These are phyloP conservation scores for Vigna angularis DNA, from an alignment of 306 rosid species.

Conservation along the genomic window DNA sequence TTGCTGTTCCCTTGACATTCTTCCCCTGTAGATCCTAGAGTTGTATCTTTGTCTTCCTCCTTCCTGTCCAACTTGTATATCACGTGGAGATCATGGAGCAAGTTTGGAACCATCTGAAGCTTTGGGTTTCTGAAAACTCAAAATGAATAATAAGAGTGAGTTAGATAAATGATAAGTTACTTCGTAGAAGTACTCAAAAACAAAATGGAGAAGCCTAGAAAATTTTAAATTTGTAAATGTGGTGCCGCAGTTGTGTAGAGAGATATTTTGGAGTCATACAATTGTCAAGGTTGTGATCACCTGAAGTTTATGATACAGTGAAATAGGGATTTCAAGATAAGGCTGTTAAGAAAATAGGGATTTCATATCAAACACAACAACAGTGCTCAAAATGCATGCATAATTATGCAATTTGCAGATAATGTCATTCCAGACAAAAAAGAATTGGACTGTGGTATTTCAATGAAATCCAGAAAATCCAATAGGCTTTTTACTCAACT, in stretches of 20 bases:
- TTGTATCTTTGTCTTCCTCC: slow-evolving; percentile 41
- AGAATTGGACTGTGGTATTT: background rate
- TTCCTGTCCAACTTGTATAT: slow-evolving; percentile 46
- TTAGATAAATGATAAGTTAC: slow-evolving; percentile 31
- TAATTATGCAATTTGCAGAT: background rate
- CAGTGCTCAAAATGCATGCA: slow-evolving; percentile 20
- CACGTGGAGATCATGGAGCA: slow-evolving; percentile 63
- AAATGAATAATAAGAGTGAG: slow-evolving; percentile 19
- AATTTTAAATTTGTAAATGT: slow-evolving; percentile 28
- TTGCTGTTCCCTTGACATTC: slow-evolving; percentile 42
- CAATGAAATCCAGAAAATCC: slow-evolving; percentile 21
- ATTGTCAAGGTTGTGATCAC: background rate
- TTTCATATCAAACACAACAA: slow-evolving; percentile 10
- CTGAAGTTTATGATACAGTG: slow-evolving; percentile 14
- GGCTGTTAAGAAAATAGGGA: background rate
- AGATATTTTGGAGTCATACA: slow-evolving; percentile 23
- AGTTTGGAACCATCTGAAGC: slow-evolving; percentile 61
- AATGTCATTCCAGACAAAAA: slow-evolving; percentile 6
- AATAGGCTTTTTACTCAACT: background rate
- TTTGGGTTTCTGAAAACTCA: slow-evolving; percentile 63
- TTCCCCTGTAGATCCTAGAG: slow-evolving; percentile 40
- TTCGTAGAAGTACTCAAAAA: slow-evolving; percentile 22
- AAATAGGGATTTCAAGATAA: slow-evolving; percentile 26
- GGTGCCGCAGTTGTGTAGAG: slow-evolving; percentile 33
- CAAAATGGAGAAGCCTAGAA: slow-evolving; percentile 18